Base-by-base conservation (phyloP, 2,329 filamentous ascomycete genomes). In the Leptographium galeiforme region DNA sequence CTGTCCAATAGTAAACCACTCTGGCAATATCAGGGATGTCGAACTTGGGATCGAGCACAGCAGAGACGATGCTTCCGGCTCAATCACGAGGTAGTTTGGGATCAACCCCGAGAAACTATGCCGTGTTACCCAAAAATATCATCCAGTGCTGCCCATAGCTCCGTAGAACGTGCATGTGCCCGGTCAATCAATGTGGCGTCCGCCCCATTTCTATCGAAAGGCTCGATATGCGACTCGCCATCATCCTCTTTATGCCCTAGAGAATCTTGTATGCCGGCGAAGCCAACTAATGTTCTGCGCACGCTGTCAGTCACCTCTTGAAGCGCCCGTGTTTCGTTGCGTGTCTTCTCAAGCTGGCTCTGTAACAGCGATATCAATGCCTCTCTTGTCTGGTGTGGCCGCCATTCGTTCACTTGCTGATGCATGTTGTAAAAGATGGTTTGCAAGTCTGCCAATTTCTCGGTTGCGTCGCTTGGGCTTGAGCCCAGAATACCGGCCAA, bases 321-420 rank as follows among this genome's bases (percentile, higher is more conserved):
- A 47, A 89, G 80, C 4, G 77, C 79, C 38, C 80, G 74, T 1
- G 89, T 89, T 68, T 96, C 89, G 53, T 77, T 78, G 59, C 77
- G 79, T 53, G 84, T 84, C 60, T 74, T 76, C 60, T 87, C 82
- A 34, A 95, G 70, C 62, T 91, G 85, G 59, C 86, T 84, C 68
- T 95, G 87, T 85, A 96, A 89, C 72, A 91, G 79, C 59, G 84
- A 70, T 36, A 95, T 95, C 55, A 95, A 73, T 33, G 84, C 89
- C 70, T 96, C 90, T 46, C 91, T 73, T 30, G 90, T 89, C 70
- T 97, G 91, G 65, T 96, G 90, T 11, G 90, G 90, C 36, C 91
- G 79, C 69, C 95, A 97, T 67, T 95, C 84, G 67, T 98, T 98
- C 59, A 97, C 81, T 52, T 95, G 77, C 63, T 94, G 88, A 68